phyloP scores from a whole-genome alignment of 768 basidiomycete genomes.

The Trametes cingulata region DNA sequence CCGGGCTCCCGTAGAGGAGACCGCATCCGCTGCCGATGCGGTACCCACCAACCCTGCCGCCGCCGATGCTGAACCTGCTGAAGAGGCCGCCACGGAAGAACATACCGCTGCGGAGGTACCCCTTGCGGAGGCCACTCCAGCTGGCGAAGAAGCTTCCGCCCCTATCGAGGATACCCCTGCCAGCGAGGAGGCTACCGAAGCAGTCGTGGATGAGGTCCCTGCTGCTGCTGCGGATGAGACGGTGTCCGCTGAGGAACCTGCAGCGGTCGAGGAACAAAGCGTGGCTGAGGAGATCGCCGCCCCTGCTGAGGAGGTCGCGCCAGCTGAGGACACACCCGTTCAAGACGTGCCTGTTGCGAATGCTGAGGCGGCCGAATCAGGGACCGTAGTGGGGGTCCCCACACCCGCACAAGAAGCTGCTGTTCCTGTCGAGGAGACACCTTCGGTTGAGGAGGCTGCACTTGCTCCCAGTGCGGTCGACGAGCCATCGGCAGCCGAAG shows the following conservation, averaged over 20 bases:
- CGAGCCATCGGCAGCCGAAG: background rate
- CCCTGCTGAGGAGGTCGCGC: background rate
- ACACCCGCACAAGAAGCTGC: background rate
- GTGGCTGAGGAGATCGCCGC: conserved; percentile 7
- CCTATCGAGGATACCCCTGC: background rate
- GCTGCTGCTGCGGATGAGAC: background rate
- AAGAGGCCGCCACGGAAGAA: background rate
- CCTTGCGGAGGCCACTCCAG: background rate
- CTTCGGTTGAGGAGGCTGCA: background rate
- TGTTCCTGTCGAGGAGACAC: background rate
- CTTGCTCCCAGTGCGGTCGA: background rate
- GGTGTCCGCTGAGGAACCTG: background rate
- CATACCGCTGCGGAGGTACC: background rate
- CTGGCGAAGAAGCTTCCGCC: background rate
- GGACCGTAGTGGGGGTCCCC: background rate
- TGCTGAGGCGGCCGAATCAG: background rate
- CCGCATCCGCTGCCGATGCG: background rate
- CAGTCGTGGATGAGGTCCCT: background rate
- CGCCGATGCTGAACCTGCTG: background rate
- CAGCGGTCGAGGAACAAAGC: background rate
- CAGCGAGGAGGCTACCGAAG: background rate
- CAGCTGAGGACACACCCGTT: background rate
- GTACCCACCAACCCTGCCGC: background rate
- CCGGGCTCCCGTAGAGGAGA: background rate
- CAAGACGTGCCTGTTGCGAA: background rate